phyloP scores from a whole-genome alignment of 176 grass and related monocot genomes.

The Tillandsia fasciculata region DNA sequence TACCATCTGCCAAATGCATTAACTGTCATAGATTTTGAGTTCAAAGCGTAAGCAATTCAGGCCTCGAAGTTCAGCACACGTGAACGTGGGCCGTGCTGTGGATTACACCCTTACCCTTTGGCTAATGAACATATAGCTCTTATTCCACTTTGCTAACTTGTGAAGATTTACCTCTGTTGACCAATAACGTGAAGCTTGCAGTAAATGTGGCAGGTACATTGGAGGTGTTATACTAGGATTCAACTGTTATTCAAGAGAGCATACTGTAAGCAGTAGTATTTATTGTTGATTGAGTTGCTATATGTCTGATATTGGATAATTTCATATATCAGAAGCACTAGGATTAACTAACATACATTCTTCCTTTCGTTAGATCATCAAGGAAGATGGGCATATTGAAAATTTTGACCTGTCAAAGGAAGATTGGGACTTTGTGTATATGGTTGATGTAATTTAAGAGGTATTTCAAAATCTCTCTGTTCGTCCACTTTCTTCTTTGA shows the following conservation, averaged over 20 bases:
- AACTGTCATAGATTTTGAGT: no score
- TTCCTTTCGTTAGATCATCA: conserved; percentile 14
- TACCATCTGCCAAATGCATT: no score
- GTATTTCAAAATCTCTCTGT: neutral
- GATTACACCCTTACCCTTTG: no score
- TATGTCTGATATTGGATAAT: neutral
- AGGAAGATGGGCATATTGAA: conserved; percentile 14
- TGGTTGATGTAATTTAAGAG: neutral
- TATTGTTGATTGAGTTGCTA: neutral
- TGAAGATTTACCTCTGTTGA: neutral
- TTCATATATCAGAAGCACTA: neutral
- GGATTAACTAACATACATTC: neutral
- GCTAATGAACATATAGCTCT: neutral
- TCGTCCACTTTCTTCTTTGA: neutral
- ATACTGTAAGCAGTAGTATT: conserved; percentile 7
- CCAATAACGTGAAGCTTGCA: neutral
- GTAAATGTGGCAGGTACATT: conserved; percentile 14
- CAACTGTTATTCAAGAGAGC: conserved; percentile 7
- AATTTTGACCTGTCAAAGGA: conserved; percentile 16
- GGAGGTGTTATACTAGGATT: conserved; percentile 20
- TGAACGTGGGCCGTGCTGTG: no score
- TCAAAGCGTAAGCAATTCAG: no score
- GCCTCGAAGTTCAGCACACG: no score
- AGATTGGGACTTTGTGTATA: conserved; percentile 20
- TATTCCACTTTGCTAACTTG: neutral